A percentile compares a stretch with the other conserved stretches of the same genome.
These are phyloP conservation scores for Aureobasidium lini DNA, from an alignment of 2,329 filamentous ascomycete genomes.

Conservation along the genomic window DNA sequence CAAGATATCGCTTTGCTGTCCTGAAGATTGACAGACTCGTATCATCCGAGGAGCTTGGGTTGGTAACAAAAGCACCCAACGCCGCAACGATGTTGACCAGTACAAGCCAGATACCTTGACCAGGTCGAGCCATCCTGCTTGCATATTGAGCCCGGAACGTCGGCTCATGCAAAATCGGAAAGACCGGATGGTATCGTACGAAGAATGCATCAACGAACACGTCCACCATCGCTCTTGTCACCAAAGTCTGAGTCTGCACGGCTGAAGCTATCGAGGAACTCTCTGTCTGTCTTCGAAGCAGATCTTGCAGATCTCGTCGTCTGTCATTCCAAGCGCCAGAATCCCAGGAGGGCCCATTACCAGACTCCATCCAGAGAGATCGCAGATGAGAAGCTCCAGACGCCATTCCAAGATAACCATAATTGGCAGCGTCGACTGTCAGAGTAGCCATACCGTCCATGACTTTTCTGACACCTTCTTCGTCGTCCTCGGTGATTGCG, in stretches of 20 bases:
- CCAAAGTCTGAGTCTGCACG: conserved; percentile 6
- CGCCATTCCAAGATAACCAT: conserved; percentile 37
- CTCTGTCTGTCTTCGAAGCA: conserved; percentile 6
- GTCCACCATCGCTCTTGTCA: conserved; percentile 8
- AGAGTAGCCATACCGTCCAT: conserved; percentile 29
- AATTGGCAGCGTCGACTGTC: conserved; percentile 28
- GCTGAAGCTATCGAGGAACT: neutral
- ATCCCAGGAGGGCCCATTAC: conserved; percentile 3
- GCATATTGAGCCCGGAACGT: conserved; percentile 42
- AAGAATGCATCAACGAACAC: conserved; percentile 35
- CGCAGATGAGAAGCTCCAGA: conserved; percentile 12
- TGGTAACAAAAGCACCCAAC: conserved; percentile 36
- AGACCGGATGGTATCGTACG: conserved; percentile 38
- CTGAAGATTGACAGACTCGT: conserved; percentile 38
- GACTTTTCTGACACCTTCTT: conserved; percentile 11
- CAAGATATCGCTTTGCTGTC: conserved; percentile 39
- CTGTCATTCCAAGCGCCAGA: neutral
- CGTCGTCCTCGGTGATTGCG: neutral
- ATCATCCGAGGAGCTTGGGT: conserved; percentile 29
- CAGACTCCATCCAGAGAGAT: conserved; percentile 12
- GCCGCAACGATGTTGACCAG: conserved; percentile 40
- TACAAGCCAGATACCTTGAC: conserved; percentile 38
- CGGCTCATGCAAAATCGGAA: conserved; percentile 42
- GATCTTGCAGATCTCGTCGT: neutral
- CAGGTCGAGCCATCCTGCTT: conserved; percentile 36